These are phyloP conservation scores for Cupressus sempervirens DNA, from an alignment of 75 land plant genomes.

Conservation along the genomic window DNA sequence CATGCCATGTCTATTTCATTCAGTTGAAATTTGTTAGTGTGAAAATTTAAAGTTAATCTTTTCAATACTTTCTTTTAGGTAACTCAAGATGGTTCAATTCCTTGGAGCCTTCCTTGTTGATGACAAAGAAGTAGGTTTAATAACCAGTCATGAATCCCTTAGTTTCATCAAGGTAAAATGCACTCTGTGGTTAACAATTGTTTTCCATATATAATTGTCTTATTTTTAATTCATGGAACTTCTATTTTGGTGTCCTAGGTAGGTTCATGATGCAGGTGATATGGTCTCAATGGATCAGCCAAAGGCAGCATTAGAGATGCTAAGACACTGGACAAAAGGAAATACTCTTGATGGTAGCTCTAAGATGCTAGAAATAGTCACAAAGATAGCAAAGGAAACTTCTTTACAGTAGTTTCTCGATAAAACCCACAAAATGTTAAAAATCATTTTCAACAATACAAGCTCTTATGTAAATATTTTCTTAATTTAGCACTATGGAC, in stretches of 20 bases:
- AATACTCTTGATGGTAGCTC: conserved; percentile 23
- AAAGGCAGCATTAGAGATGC: conserved; percentile 75
- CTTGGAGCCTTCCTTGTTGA: no score
- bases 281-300: conserved; percentile 99
- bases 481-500: neutral
- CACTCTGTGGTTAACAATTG: no score
- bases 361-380: neutral
- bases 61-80: no score
- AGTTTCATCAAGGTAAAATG: no score
- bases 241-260: conserved; percentile 2
- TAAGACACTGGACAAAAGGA: conserved; percentile 62
- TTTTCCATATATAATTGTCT: no score
- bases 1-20: neutral
- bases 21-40: neutral
- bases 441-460: neutral
- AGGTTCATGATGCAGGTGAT: conserved; percentile 96
- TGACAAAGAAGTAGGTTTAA: no score
- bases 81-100: no score
- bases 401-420: neutral
- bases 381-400: neutral
- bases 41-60: neutral
- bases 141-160: no score
- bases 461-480: neutral
- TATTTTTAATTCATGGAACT: no score
- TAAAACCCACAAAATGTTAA: no score